Evolutionary conservation across 2,329 filamentous ascomycete genomes (phyloP), one percentile per base, ranked within the genome.

Genomic region (Colletotrichum navitas): DNA sequence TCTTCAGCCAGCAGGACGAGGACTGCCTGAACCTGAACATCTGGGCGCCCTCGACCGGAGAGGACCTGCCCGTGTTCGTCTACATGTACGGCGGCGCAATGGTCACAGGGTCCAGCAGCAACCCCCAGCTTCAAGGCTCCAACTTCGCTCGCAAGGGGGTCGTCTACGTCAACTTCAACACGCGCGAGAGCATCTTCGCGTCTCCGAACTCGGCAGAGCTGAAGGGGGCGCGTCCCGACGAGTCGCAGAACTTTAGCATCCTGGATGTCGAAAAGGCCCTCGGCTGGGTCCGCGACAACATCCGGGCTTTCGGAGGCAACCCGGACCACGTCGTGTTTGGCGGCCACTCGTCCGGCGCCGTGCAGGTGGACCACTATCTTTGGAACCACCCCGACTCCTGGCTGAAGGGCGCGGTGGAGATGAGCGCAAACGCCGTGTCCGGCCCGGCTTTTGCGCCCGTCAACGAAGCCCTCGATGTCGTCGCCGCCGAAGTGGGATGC

Each of bases 41-140:
- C 64, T 82, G 81, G 81, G 76, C 77, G 1, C 77, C 79, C 0
- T 73, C 76, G 14, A 61, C 49, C 5, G 77, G 74, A 5, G 72
- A 77, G 26, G 72, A 77, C 41, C 71, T 80, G 11, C 78, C 79
- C n/a, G 79, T 84, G 0, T 75, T 82, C 26, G 80, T 85, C 1
- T 85, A 84, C 72, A 85, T 85, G 76, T 84, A 84, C 29, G 83
- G 83, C 7, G 83, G 81, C 52, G 82, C 82, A 0, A 83, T 83
- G 76, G 82, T 83, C 63, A 82, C 80, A 8, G 81, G 81, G 10
- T 80, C 80, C 63, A 80, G 74, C 76, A 84, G 81, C 76, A 83
- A 83, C 73, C 79, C 82, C 26, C 79, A 80, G 24, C 74, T 80
- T 1, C 80, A 82, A 56, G 81, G 77, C 32, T 76, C 75, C 45